Percentiles rank a stretch among this genome's conserved stretches.
Evolutionary conservation across 345 rosid genomes (phyloP).

Genomic region (Acer yangbiense): DNA sequence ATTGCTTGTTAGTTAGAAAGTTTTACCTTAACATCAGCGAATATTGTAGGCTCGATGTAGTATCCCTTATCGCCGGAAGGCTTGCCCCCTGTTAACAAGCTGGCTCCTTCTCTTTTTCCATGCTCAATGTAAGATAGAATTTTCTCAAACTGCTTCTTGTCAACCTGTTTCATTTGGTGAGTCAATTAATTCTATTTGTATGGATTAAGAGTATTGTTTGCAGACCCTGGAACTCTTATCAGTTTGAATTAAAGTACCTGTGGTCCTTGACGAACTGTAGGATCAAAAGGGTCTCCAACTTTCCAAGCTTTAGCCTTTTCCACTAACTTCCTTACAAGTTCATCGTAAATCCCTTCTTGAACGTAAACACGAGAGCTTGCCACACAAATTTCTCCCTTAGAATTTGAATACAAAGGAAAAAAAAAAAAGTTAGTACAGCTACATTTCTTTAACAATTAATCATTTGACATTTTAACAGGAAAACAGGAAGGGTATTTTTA

Average conservation of each 20-base stretch:
- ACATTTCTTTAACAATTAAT: no score
- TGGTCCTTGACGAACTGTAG: conserved; percentile 61
- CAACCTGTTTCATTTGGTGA: conserved; percentile 42
- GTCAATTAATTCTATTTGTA: no score
- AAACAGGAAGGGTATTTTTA: background rate
- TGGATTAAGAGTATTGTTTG: no score
- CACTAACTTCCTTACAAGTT: conserved; percentile 47
- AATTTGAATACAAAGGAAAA: no score
- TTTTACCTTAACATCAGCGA: conserved; percentile 61
- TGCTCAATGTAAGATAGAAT: conserved; percentile 65
- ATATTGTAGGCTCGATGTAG: conserved; percentile 66
- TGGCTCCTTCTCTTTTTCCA: conserved; percentile 77
- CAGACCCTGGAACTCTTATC: no score
- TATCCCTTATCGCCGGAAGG: conserved; percentile 55
- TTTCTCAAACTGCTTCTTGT: conserved; percentile 55
- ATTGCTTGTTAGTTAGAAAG: background rate
- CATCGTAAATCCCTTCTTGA: conserved; percentile 76
- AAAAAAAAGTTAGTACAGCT: no score
- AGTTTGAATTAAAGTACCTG: conserved; percentile 44
- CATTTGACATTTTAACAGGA: background rate
- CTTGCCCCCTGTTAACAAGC: conserved; percentile 66
- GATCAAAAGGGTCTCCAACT: conserved; percentile 82
- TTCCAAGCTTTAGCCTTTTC: conserved; percentile 58
- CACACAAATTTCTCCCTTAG: conserved; percentile 77
- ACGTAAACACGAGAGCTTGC: conserved; percentile 80